These are phyloP conservation scores for Aspergillus sp. DNA, from an alignment of 2,329 filamentous ascomycete species.

Conservation along the genomic window DNA sequence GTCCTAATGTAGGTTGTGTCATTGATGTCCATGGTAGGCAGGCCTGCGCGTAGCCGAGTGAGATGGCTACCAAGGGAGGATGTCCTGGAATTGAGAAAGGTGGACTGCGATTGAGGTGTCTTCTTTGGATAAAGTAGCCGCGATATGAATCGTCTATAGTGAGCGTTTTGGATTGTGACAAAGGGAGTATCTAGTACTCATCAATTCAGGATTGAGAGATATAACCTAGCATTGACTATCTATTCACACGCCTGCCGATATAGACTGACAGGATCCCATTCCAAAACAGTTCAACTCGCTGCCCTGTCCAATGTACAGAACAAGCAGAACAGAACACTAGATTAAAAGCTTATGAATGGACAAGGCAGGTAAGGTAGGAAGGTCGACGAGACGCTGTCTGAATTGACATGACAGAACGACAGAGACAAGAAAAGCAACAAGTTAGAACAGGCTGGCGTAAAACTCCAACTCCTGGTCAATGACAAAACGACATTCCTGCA, in stretches of 20 bases:
- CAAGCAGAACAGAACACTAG: not conserved
- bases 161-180: no score
- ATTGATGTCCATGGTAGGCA: no score
- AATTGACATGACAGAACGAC: not conserved
- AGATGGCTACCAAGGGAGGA: no score
- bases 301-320: not conserved
- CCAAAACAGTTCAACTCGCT: not conserved
- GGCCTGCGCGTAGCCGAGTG: no score
- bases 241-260: not conserved
- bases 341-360: not conserved
- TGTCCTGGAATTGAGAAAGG: no score
- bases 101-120: no score
- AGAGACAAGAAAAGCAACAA: constrained; percentile 9
- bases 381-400: not conserved
- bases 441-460: constrained; percentile 7
- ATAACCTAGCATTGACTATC: not conserved
- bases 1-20: no score
- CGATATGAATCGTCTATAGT: no score
- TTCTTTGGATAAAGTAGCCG: no score
- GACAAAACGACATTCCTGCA: constrained; percentile 18
- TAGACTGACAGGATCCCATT: not conserved
- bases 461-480: constrained; percentile 26
- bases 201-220: not conserved
- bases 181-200: no score
- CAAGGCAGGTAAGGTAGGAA: not conserved